Evolutionary conservation across 495 filamentous ascomycete genomes (phyloP).

Genomic region (Annulohypoxylon maeteangense): DNA sequence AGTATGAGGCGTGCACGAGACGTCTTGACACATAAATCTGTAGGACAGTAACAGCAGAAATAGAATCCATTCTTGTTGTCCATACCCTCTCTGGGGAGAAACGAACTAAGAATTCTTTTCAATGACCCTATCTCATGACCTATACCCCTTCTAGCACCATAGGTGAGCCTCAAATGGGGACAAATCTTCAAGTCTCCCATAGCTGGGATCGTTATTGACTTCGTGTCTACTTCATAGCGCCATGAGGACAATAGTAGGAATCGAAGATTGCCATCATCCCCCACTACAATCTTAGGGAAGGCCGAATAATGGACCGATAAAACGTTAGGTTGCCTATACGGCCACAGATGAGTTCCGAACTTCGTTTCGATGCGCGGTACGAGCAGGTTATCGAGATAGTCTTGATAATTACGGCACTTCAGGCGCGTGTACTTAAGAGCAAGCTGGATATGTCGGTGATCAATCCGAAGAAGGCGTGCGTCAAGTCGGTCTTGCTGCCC

Average conservation of each 20-base stretch:
- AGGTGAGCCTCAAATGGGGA: constrained; percentile 5
- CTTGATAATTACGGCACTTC: background rate
- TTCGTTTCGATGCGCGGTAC: background rate
- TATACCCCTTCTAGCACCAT: background rate
- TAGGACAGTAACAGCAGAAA: constrained; percentile 17
- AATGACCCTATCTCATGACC: background rate
- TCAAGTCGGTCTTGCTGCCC: background rate
- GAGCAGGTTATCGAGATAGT: constrained; percentile 3
- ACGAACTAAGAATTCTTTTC: background rate
- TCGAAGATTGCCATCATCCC: background rate
- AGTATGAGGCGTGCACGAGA: background rate
- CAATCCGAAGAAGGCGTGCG: background rate
- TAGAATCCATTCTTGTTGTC: background rate
- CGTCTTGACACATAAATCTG: constrained; percentile 6
- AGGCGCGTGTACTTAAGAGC: constrained; percentile 29
- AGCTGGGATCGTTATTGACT: background rate
- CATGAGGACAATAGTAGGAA: constrained; percentile 7
- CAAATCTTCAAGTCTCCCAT: constrained; percentile 24
- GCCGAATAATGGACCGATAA: constrained; percentile 6
- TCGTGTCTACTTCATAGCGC: background rate
- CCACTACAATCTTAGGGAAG: constrained; percentile 2
- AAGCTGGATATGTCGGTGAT: constrained; percentile 27
- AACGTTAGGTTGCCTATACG: background rate
- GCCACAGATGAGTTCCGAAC: background rate
- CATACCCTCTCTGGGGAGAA: background rate